phyloP scores from a whole-genome alignment of 2,329 filamentous ascomycete genomes.

The Escovopsis sp. region DNA sequence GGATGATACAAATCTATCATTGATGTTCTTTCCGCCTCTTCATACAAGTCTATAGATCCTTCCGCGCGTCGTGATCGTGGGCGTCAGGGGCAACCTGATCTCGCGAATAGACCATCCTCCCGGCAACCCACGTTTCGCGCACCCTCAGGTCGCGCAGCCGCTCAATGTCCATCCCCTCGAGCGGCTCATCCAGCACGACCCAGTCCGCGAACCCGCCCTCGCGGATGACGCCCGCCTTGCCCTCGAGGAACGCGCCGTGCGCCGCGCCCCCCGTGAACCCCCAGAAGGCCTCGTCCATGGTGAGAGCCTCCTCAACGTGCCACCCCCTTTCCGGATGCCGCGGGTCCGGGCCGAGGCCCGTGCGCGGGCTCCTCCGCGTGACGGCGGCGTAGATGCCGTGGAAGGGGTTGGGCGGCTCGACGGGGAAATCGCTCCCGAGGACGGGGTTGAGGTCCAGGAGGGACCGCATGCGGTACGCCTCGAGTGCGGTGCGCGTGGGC shows the following conservation, averaged over 20 bases:
- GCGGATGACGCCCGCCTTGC: conserved; percentile 42
- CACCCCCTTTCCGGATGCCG: conserved; percentile 37
- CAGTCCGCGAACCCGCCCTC: conserved; percentile 53
- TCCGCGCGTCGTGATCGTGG: too few relatives aligned
- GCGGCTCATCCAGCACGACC: conserved; percentile 49
- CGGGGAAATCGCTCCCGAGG: conserved; percentile 57
- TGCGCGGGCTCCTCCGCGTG: conserved; percentile 43
- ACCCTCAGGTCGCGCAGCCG: conserved; percentile 40
- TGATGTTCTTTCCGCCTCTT: too few relatives aligned
- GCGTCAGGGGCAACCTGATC: not conserved
- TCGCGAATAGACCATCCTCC: conserved; percentile 30
- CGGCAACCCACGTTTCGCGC: conserved; percentile 54
- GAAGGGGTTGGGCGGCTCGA: conserved; percentile 54
- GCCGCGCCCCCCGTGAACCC: conserved; percentile 49
- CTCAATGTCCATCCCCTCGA: conserved; percentile 36
- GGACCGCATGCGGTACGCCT: conserved; percentile 53
- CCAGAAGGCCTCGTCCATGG: conserved; percentile 40
- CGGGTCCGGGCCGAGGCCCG: conserved; percentile 34
- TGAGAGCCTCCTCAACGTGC: conserved; percentile 45
- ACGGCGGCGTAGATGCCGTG: conserved; percentile 56
- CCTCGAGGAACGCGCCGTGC: conserved; percentile 44
- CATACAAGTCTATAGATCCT: too few relatives aligned
- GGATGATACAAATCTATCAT: too few relatives aligned
- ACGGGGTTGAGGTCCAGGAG: conserved; percentile 39
- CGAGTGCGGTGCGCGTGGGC: conserved; percentile 31